Percentiles rank a stretch among this genome's conserved stretches.
Evolutionary conservation across 75 land plant species (phyloP).

Genomic region (Chamaecyparis obtusa): DNA sequence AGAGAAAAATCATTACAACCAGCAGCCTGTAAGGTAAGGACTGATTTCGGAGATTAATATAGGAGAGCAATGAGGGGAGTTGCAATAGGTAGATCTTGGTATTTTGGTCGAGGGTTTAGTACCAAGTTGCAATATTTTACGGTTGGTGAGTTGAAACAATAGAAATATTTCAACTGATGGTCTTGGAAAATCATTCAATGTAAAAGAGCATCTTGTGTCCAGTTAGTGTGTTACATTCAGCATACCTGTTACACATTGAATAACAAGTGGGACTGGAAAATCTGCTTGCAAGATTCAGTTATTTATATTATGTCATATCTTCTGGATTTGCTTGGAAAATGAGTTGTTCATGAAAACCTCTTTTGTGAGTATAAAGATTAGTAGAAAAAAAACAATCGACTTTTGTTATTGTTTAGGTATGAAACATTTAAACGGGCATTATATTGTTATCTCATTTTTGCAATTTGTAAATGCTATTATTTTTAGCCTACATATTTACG

Average conservation of each 20-base stretch:
- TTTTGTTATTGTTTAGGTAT: background rate
- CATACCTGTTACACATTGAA: constrained; percentile 7
- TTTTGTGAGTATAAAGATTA: background rate
- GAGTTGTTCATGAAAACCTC: background rate
- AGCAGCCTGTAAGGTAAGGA: constrained; percentile 88
- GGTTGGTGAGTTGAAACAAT: background rate
- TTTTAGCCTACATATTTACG: background rate
- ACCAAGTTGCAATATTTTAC: constrained; percentile 1
- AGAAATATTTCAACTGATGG: constrained; percentile 7
- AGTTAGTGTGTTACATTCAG: constrained; percentile 10
- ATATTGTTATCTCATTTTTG: background rate
- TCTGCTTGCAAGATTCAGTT: background rate
- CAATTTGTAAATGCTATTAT: background rate
- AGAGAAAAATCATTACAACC: constrained; percentile 97
- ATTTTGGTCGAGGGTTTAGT: constrained; percentile 4
- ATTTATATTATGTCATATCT: background rate
- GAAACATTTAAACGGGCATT: background rate
- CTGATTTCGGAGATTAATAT: background rate
- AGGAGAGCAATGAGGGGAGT: background rate
- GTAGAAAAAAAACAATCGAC: background rate
- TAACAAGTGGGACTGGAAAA: constrained; percentile 10
- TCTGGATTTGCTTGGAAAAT: background rate
- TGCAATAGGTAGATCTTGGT: constrained; percentile 5
- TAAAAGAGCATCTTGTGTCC: constrained; percentile 1
- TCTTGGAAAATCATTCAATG: constrained; percentile 4